A percentile compares a stretch with the other conserved stretches of the same genome.
Conservation (phyloP, 352 stramenopile genomes). For the Pythium rhizo-oryzae region DNA sequence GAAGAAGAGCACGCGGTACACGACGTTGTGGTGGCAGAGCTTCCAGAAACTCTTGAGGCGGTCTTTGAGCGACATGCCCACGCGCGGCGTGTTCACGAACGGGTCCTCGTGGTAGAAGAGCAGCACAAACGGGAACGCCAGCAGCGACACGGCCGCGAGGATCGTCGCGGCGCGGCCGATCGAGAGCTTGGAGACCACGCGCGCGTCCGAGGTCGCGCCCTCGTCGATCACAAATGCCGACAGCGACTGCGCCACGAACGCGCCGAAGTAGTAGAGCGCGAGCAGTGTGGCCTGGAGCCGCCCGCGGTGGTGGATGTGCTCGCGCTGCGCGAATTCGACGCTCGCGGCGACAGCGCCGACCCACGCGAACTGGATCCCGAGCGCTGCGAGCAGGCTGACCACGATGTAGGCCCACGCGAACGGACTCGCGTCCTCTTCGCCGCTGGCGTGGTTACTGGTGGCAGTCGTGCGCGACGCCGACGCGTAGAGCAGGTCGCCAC, state of each 20-base stretch:
- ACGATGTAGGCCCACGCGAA: conserved; percentile 17
- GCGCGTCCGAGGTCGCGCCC: conserved; percentile 10
- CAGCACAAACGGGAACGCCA: conserved; percentile 20
- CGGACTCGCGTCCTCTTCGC: background rate
- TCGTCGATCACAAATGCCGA: conserved; percentile 10
- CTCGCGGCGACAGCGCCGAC: conserved; percentile 18
- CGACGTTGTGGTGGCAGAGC: conserved; percentile 31
- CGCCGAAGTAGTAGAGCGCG: conserved; percentile 24
- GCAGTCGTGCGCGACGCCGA: background rate
- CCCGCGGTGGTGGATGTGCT: conserved; percentile 29
- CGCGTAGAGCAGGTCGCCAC: conserved; percentile 7
- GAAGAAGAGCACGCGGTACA: conserved; percentile 32
- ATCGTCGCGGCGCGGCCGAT: conserved; percentile 16
- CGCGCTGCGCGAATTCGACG: conserved; percentile 34
- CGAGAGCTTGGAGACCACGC: conserved; percentile 17
- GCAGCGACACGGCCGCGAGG: conserved; percentile 12
- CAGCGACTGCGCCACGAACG: conserved; percentile 10
- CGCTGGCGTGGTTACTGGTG: background rate
- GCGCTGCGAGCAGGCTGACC: conserved; percentile 22
- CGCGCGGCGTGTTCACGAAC: conserved; percentile 10
- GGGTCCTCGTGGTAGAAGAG: conserved; percentile 24
- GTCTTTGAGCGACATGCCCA: conserved; percentile 5
- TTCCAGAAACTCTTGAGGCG: conserved; percentile 22
- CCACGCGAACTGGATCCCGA: conserved; percentile 27
- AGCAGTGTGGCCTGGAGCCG: conserved; percentile 25